Evolutionary conservation across 495 filamentous ascomycete genomes (phyloP), one percentile per base, ranked within the genome.

Genomic region (Talaromyces borbonicus): DNA sequence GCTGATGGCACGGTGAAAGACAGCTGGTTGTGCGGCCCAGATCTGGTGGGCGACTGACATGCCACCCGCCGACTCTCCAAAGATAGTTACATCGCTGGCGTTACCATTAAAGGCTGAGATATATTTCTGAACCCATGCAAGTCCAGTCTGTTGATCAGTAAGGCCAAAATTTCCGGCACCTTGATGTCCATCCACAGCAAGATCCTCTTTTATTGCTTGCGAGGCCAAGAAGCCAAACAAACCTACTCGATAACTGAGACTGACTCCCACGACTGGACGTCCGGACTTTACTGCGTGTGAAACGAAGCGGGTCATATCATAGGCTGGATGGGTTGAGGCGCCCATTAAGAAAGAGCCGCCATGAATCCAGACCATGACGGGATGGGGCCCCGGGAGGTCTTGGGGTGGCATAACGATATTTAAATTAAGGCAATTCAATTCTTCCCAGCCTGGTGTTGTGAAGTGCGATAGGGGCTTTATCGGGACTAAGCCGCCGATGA

Each of bases 41-140:
- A 85, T 60, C 12, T 85, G 82, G 47, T 84, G 65, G 20, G 70
- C 71, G 3, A 85, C 76, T 0, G 75, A 77, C 0, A 67, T 80
- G 0, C 72, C 81, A 6, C 83, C 83, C 3, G 83, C 83, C 0
- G 75, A 80, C 5, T 75, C 76, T 20, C 83, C 80, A 36, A 79
- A 72, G 9, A 83, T 75, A 4, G 80, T 77, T 20, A 86, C 74
- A 31, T 78, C 75, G 5, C 67, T 43, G 0, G 78, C 71, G 52
- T 86, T 75, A 23, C 83, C 83, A 16, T 81, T 83, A 31, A 87
- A 78, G 33, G 49, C 39, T 4, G 53, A 47, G 15, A 82, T 78
- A 48, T 84, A 65, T 8, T 38, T 47, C 36, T 63, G 56, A 1
- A 61, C 49, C 60, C 58, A 63, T 18, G 59, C 54, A 39, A 63